These are phyloP conservation scores for Ampelocalamus luodianensis DNA, from an alignment of 176 grass and related monocot species.

Conservation along the genomic window DNA sequence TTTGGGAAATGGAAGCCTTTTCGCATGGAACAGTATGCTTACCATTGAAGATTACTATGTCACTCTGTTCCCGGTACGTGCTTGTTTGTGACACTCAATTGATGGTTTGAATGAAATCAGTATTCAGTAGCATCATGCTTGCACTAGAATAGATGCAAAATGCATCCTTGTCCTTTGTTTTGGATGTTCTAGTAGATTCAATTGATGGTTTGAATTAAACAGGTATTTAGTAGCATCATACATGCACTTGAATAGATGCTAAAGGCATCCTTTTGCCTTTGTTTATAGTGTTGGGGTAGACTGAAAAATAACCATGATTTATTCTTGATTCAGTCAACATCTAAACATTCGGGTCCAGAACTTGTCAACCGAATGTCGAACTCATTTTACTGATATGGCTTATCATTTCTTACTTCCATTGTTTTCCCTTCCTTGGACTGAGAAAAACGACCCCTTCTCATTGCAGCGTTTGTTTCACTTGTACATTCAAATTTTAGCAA, in stretches of 20 bases:
- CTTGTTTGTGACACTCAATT: neutral
- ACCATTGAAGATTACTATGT: constrained; percentile 83
- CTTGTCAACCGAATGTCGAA: neutral
- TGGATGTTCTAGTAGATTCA: neutral
- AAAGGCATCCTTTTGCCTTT: neutral
- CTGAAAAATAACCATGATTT: neutral
- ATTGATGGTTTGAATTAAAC: neutral
- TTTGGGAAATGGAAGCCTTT: constrained; percentile 79
- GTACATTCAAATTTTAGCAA: constrained; percentile 15
- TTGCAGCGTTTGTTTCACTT: constrained; percentile 14
- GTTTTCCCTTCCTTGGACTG: neutral
- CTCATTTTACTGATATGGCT: neutral
- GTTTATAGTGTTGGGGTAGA: neutral
- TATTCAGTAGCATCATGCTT: neutral
- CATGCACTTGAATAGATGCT: neutral
- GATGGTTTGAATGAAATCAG: neutral
- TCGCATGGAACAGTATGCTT: constrained; percentile 79
- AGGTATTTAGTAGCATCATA: neutral
- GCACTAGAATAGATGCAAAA: constrained; percentile 10
- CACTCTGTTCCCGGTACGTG: constrained; percentile 68
- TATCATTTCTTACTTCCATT: neutral
- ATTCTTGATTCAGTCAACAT: neutral
- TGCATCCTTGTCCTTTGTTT: neutral
- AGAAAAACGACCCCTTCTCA: neutral
- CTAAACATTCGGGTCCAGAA: neutral